These are phyloP conservation scores for Acacia pycnantha DNA, from an alignment of 331 rosid genomes.

Conservation along the genomic window DNA sequence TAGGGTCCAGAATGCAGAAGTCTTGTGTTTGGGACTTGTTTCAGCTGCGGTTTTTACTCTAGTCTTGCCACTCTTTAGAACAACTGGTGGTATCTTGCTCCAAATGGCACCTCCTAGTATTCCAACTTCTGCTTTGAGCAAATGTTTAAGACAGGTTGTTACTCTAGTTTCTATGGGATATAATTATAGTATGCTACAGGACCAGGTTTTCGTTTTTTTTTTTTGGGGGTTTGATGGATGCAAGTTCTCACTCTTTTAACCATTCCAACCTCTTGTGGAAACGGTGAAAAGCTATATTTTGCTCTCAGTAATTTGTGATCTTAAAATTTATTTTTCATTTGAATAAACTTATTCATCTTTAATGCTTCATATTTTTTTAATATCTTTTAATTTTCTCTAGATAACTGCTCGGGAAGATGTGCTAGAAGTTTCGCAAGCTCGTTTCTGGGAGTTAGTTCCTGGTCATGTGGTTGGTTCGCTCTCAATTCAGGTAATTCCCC, in stretches of 20 bases:
- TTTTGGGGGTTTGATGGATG: not conserved
- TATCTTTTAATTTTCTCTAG: slow-evolving; percentile 38
- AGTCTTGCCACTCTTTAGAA: slow-evolving; percentile 90
- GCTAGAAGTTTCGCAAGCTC: slow-evolving; percentile 70
- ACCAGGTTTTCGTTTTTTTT: too few species aligned
- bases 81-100: slow-evolving; percentile 88
- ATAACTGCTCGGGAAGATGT: slow-evolving; percentile 74
- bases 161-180: not conserved
- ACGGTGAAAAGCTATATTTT: slow-evolving; percentile 17
- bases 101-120: slow-evolving; percentile 95
- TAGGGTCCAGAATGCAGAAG: slow-evolving; percentile 98
- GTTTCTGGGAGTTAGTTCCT: slow-evolving; percentile 96
- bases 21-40: slow-evolving; percentile 91
- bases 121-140: slow-evolving; percentile 86
- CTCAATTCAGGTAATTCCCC: slow-evolving; percentile 55
- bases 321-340: slow-evolving; percentile 18
- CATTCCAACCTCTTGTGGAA: not conserved
- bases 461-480: slow-evolving; percentile 88
- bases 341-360: not conserved
- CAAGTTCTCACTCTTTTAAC: not conserved
- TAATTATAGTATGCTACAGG: too few species aligned
- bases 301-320: not conserved
- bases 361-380: not conserved
- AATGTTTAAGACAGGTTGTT: slow-evolving; percentile 92
- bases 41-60: slow-evolving; percentile 84